Evolutionary conservation across 2,329 filamentous ascomycete genomes (phyloP).

Genomic region (Phaeosphaeria sp.): DNA sequence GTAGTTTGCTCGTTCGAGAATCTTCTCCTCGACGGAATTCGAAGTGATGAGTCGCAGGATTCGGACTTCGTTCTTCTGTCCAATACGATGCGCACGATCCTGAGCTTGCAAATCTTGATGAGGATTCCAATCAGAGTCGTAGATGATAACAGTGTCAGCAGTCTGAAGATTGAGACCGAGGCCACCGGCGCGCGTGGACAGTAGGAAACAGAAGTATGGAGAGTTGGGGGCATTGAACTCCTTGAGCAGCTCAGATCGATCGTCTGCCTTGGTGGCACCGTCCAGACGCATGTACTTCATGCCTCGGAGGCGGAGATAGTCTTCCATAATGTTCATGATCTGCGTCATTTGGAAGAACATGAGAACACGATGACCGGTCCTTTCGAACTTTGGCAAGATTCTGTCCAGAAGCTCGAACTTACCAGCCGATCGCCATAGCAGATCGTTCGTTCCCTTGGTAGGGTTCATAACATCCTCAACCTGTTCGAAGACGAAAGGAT

Average conservation of each 20-base stretch:
- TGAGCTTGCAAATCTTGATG: constrained; percentile 99
- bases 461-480: constrained; percentile 99
- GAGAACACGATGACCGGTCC: constrained; percentile 89
- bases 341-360: constrained; percentile 99
- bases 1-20: constrained; percentile 93
- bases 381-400: constrained; percentile 90
- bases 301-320: constrained; percentile 85
- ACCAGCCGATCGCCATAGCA: constrained; percentile 92
- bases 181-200: constrained; percentile 98
- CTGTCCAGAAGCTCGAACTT: constrained; percentile 97
- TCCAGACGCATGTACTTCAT: constrained; percentile 91
- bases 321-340: constrained; percentile 99
- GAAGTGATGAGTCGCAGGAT: constrained; percentile 95
- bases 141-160: constrained; percentile 98
- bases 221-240: constrained; percentile 90
- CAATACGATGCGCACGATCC: constrained; percentile 99
- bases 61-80: constrained; percentile 98
- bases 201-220: constrained; percentile 94
- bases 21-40: constrained; percentile 98
- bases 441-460: constrained; percentile 82
- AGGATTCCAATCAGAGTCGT: constrained; percentile 99
- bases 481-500: constrained; percentile 97
- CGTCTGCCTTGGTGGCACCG: constrained; percentile 96
- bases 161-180: constrained; percentile 96
- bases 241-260: constrained; percentile 87